These are phyloP conservation scores for Coniochaeta sp. DNA, from an alignment of 2,329 filamentous ascomycete species.

Conservation along the genomic window DNA sequence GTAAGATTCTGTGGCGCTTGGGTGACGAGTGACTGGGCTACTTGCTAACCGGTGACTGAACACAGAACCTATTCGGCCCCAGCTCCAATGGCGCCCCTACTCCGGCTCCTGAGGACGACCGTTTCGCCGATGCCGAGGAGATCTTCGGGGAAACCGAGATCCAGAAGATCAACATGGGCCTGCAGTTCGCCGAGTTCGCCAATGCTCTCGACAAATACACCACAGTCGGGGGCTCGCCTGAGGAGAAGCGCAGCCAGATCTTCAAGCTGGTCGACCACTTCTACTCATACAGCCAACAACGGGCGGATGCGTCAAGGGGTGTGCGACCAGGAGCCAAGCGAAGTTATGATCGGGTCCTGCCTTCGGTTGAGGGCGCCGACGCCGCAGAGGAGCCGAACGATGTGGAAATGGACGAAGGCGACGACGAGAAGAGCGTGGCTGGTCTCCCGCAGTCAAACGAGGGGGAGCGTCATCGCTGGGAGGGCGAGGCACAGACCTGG, in stretches of 20 bases:
- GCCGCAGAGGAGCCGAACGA: conserved; percentile 38
- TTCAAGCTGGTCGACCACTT: conserved; percentile 62
- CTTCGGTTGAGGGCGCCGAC: conserved; percentile 26
- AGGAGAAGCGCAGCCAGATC: conserved; percentile 58
- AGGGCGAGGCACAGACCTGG: conserved; percentile 87
- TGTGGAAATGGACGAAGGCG: conserved; percentile 49
- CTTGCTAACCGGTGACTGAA: neutral
- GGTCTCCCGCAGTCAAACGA: conserved; percentile 17
- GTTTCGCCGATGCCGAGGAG: conserved; percentile 24
- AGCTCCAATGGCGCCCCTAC: neutral
- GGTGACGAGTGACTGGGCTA: neutral
- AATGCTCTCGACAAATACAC: conserved; percentile 72
- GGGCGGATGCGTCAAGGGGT: conserved; percentile 28
- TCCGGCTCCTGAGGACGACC: conserved; percentile 11
- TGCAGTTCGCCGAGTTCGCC: conserved; percentile 83
- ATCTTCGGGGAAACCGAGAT: conserved; percentile 16
- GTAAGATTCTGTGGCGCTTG: neutral
- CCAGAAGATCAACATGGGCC: conserved; percentile 54
- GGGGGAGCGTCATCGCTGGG: conserved; percentile 55
- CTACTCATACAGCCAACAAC: conserved; percentile 45
- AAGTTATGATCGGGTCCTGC: conserved; percentile 27
- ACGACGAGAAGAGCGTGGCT: conserved; percentile 21
- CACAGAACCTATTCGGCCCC: neutral
- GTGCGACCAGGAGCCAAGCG: neutral
- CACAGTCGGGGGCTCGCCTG: conserved; percentile 34